Base-by-base conservation (phyloP, 2,329 filamentous ascomycete species). In the Aspergillus calidoustus region DNA sequence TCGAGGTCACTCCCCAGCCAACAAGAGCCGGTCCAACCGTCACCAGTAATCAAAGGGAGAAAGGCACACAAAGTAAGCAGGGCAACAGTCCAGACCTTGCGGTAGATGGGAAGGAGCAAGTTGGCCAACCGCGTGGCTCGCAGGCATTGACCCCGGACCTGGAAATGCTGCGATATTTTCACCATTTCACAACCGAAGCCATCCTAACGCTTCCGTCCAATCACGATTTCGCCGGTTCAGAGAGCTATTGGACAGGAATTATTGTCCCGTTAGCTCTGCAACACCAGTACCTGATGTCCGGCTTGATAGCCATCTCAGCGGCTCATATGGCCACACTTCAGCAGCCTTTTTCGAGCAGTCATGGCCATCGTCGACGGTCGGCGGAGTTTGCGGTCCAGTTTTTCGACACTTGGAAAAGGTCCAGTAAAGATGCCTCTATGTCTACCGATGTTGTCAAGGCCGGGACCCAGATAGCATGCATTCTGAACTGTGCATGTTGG, bases 141-240 rank as follows among this genome's bases (percentile, higher is more conserved):
- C 30, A 23, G 6, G 15, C 28, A 7, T 22, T 9, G 9, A 2
- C 7, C n/a, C 15, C n/a, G 19, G 51, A 59, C 38, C 22, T 62
- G 1, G 56, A 59, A 38, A 59, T 46, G 6, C 22, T 62, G 25
- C n/a, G 56, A 4, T 62, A 59, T 17, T 62, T 62, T 31, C 52
- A 62, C 48, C 56, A 62, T 47, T 62, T 62, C 46, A 52, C 25
- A 1, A 38, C 60, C 7, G 13, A 44, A 11, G 56, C 46, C 2
- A 59, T 41, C 2, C 56, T 49, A 5, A 59, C 51, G 19, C 51
- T 62, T 11, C 60, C 60, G 2, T 13, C 34, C n/a, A 28, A 3
- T 8, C 7, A 54, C 31, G 7, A 15, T 15, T 41, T 8, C 15
- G 17, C 15, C 8, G 19, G 13, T 30, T 7, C 22, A 25, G 15